Percentiles rank a stretch among this genome's conserved stretches.
phyloP scores from a whole-genome alignment of 1,139 yeast species.

The Magnusiomyces tetraspermus region DNA sequence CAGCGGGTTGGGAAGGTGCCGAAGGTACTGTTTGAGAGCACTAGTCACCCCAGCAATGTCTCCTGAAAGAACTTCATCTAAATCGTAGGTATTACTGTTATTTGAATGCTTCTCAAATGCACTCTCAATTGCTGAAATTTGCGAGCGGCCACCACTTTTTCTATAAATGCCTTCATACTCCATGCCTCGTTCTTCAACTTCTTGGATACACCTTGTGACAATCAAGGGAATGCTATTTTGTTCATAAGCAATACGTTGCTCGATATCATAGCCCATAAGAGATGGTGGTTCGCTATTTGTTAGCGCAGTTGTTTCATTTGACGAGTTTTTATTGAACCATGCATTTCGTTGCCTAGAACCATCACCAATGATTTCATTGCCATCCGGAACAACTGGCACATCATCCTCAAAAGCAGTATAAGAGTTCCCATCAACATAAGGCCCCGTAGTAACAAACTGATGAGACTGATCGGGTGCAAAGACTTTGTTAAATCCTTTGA shows the following conservation, averaged over 20 bases:
- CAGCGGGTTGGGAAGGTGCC: constrained; percentile 78
- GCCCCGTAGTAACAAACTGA: constrained; percentile 7
- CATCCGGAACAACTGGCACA: constrained; percentile 15
- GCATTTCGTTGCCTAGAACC: constrained; percentile 10
- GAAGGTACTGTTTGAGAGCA: constrained; percentile 74
- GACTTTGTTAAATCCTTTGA: constrained; percentile 30
- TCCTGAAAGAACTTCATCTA: constrained; percentile 39
- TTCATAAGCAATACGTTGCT: constrained; percentile 42
- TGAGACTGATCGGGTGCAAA: constrained; percentile 24
- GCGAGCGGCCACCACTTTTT: constrained; percentile 80
- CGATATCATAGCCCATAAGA: constrained; percentile 25
- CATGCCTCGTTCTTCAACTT: constrained; percentile 67
- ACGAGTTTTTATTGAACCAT: constrained; percentile 13
- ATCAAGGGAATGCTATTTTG: constrained; percentile 57
- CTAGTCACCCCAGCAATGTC: constrained; percentile 85
- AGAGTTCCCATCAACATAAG: constrained; percentile 9
- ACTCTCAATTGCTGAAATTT: constrained; percentile 45
- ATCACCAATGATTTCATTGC: constrained; percentile 4
- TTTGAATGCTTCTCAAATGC: constrained; percentile 32
- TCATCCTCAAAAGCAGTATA: constrained; percentile 9
- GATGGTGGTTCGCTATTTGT: background rate
- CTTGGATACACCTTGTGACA: constrained; percentile 62
- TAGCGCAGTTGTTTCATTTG: background rate
- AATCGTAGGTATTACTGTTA: constrained; percentile 21
- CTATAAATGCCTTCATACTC: constrained; percentile 81